Evolutionary conservation across 345 rosid genomes (phyloP), one percentile per base, ranked within the genome.

Genomic region (Eucalyptus guilfoylei): DNA sequence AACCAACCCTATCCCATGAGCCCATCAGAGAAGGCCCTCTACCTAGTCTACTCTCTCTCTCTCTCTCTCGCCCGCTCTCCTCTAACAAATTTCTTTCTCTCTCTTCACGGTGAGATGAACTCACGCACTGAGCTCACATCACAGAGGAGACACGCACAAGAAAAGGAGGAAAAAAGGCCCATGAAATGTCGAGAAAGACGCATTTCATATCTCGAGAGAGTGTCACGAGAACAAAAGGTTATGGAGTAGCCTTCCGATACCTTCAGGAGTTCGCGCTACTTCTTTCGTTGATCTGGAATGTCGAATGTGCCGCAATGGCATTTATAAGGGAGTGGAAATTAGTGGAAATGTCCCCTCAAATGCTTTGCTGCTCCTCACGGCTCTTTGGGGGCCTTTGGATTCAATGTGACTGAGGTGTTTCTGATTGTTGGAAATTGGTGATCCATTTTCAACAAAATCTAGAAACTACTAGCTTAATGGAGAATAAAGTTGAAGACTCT

Each of bases 121-220:
- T 58, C 64, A 24, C 64, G 64, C 64, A 24, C 64, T 58, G 64
- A 24, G 14, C 14, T 58, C 64, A 58, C 64, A 58, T 26, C 64
- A 5, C 13, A 24, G 64, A 58, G 64, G 64, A 58, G n/a, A 58
- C n/a, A 2, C n/a, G 64, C 64, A 11, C n/a, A 26, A 58, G n/a
- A 58, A 58, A 24, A 26, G 64, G n/a, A 58, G 30, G 0, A 58
- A 58, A 11, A 11, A 26, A 58, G 7, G n/a, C n/a, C n/a, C n/a
- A 26, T 10, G n/a, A 58, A 58, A 24, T 26, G 64, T 28, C 14
- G 14, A 58, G 64, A 1, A 58, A 58, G 7, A 26, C 64, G 64
- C n/a, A 10, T 58, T 58, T 26, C 64, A 5, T 58, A 11, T 58
- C 64, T 26, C 7, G 0, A 0, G 1, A 1, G 64, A 58, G 30